Conservation (phyloP, 2,329 filamentous ascomycete genomes). For the Paradendryphiella salina region DNA sequence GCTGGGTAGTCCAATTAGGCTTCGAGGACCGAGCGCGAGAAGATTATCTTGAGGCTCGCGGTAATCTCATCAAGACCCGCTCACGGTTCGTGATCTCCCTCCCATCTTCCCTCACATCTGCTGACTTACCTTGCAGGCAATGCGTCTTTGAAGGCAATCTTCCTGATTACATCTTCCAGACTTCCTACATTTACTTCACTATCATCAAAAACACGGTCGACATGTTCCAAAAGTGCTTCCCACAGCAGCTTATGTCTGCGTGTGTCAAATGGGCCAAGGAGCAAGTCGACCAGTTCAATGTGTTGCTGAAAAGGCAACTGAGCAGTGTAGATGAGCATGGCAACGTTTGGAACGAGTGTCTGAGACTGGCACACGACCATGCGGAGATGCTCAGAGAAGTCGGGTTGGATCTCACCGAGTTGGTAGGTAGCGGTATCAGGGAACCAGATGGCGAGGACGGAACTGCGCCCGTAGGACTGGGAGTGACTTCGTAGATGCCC, state of each 20-base stretch:
- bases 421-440: constrained; percentile 62
- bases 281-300: constrained; percentile 88
- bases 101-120: background rate
- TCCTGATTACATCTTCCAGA: constrained; percentile 88
- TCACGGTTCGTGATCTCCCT: constrained; percentile 63
- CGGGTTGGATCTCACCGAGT: constrained; percentile 82
- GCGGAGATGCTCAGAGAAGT: constrained; percentile 80
- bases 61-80: constrained; percentile 76
- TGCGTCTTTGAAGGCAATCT: constrained; percentile 95
- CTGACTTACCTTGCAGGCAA: constrained; percentile 60
- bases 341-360: constrained; percentile 77
- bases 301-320: constrained; percentile 77
- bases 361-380: constrained; percentile 79
- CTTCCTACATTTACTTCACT: constrained; percentile 94
- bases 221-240: constrained; percentile 80
- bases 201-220: constrained; percentile 90
- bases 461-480: constrained; percentile 31
- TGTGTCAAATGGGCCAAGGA: constrained; percentile 99
- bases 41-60: constrained; percentile 79
- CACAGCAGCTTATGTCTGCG: constrained; percentile 83
- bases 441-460: constrained; percentile 11
- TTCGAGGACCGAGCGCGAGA: constrained; percentile 89
- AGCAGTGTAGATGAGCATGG: constrained; percentile 81
- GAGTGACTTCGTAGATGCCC: constrained; percentile 19
- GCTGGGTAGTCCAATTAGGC: constrained; percentile 82